Evolutionary conservation across 352 stramenopile species (phyloP).

Genomic region (Globisporangium sylvaticum): DNA sequence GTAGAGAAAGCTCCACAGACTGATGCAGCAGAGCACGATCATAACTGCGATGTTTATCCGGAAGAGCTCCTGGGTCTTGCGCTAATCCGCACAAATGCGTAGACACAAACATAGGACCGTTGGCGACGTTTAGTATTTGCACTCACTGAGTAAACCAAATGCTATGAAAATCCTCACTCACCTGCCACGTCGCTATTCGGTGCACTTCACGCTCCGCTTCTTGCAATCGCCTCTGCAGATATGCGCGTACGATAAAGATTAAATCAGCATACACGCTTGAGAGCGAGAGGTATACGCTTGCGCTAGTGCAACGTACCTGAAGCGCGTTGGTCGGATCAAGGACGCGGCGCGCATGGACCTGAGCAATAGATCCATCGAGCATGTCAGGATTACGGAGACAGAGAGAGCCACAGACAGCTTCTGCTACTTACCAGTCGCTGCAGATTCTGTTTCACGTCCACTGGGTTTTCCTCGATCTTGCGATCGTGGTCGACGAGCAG

Average conservation of each 20-base stretch:
- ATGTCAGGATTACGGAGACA: background rate
- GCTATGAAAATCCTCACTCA: no score
- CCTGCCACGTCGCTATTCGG: conserved; percentile 30
- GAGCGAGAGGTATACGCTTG: background rate
- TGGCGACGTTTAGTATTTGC: no score
- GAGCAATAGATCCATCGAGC: background rate
- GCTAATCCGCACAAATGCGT: conserved; percentile 13
- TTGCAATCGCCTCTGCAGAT: conserved; percentile 28
- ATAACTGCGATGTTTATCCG: conserved; percentile 31
- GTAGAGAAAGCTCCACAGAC: conserved; percentile 24
- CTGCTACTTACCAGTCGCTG: conserved; percentile 33
- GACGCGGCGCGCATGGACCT: conserved; percentile 42
- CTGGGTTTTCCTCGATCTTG: background rate
- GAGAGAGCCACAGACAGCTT: background rate
- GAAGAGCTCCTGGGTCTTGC: conserved; percentile 32
- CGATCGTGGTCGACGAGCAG: conserved; percentile 20
- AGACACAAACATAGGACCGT: background rate
- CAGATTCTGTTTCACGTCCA: conserved; percentile 27
- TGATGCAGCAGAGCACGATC: conserved; percentile 33
- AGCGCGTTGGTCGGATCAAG: conserved; percentile 49
- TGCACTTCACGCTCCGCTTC: conserved; percentile 40
- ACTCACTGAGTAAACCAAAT: no score
- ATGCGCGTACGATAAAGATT: background rate
- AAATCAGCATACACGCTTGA: background rate
- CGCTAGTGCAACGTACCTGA: conserved; percentile 3